Evolutionary conservation across 352 stramenopile species (phyloP).

Genomic region (Phytophthora niederhauseri): DNA sequence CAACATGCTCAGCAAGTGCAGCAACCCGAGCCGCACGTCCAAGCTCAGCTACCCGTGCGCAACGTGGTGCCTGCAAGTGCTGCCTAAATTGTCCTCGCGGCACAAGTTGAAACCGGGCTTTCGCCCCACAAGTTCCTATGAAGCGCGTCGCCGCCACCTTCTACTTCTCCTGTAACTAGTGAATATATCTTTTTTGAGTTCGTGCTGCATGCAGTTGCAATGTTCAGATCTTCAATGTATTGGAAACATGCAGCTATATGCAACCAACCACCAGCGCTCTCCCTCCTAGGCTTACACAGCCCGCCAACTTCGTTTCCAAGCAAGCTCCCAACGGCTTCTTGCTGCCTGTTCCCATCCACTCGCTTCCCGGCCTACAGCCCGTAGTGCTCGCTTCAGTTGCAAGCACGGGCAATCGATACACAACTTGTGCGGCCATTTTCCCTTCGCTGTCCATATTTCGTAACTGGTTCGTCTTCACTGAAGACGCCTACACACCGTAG

Average conservation of each 20-base stretch:
- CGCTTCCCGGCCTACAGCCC: slow-evolving; percentile 1
- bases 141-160: slow-evolving; percentile 1
- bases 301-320: slow-evolving; percentile 28
- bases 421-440: slow-evolving; percentile 9
- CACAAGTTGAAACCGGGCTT: not conserved
- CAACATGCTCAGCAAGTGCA: slow-evolving; percentile 21
- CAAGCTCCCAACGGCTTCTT: slow-evolving; percentile 39
- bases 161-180: slow-evolving; percentile 19
- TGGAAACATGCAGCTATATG: slow-evolving; percentile 38
- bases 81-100: slow-evolving; percentile 21
- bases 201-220: no score
- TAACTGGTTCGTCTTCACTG: slow-evolving; percentile 1
- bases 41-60: slow-evolving; percentile 23
- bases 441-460: slow-evolving; percentile 20
- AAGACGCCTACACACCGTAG: slow-evolving; percentile 72
- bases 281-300: slow-evolving; percentile 3
- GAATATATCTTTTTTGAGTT: slow-evolving; percentile 24
- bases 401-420: slow-evolving; percentile 8
- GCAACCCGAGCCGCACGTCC: slow-evolving; percentile 32
- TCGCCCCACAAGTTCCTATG: slow-evolving; percentile 5
- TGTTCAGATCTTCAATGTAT: slow-evolving; percentile 28
- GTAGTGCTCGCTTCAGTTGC: slow-evolving; percentile 12
- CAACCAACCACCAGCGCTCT: slow-evolving; percentile 25
- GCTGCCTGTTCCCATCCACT: slow-evolving; percentile 24
- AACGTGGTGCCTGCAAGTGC: slow-evolving; percentile 44